Evolutionary conservation across 305 asterid species (phyloP), one percentile per base, ranked within the genome.

Genomic region (Andrographis paniculata): DNA sequence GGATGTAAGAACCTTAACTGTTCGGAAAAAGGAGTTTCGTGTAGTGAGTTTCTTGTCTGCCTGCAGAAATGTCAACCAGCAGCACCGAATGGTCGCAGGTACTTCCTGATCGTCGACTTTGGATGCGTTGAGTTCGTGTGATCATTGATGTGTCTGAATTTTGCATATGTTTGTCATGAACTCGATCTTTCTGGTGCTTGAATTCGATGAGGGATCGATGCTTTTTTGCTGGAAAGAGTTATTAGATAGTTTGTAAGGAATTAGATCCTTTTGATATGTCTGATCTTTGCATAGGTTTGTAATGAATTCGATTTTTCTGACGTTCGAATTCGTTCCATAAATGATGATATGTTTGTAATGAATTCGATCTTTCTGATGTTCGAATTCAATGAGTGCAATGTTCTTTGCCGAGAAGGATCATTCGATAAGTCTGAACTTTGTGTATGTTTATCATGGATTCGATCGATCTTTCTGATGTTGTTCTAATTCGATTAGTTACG

Each of bases 31-130:
- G 33, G 10, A 27, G 10, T 10, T 46, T 39, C 23, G 39, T 28
- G 23, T 42, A 56, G 7, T 50, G 57, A 61, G 56, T 30, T 50
- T 60, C 62, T 62, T 40, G 10, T 42, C 45, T 38, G 58, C 53
- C 30, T 50, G 12, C 52, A 48, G 62, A 45, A 43, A 75, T 71
- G 79, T 68, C 83, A 6, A 65, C 44, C 48, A 67, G 54, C 39
- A 58, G 76, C 59, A 62, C 83, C 53, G 74, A 72, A 39, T 54
- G 72, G 79, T 64, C 77, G 2, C 67, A 56, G 75, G 78, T 75
- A 60, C 18, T 42, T 28, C n/a, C 53, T 46, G 37, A n/a, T 22
- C 24, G 6, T 50, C 23, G 17, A 21, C 10, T 22, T n/a, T n/a
- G n/a, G n/a, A n/a, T n/a, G n/a, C n/a, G n/a, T n/a, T n/a, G n/a